Percentiles rank a stretch among this genome's conserved stretches.
phyloP scores from a whole-genome alignment of 2,329 filamentous ascomycete species.

The Talaromyces sp. region DNA sequence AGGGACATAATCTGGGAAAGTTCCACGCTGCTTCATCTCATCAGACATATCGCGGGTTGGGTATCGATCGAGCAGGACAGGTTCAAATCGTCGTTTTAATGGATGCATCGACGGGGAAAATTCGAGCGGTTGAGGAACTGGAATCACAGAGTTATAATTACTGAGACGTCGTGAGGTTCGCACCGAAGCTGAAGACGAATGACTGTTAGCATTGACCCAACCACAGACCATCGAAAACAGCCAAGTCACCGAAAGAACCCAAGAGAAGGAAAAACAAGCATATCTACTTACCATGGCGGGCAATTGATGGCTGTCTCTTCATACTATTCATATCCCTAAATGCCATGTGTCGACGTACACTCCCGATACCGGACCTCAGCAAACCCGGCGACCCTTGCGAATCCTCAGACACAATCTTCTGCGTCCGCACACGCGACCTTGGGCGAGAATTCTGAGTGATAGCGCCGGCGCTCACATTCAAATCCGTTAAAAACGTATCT shows the following conservation, averaged over 20 bases:
- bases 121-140: slow-evolving; percentile 86
- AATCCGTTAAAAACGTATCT: slow-evolving; percentile 89
- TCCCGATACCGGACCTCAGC: slow-evolving; percentile 69
- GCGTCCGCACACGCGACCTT: slow-evolving; percentile 77
- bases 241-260: neutral
- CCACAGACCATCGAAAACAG: neutral
- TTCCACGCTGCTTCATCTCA: slow-evolving; percentile 76
- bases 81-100: slow-evolving; percentile 89
- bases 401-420: slow-evolving; percentile 80
- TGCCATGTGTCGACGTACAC: slow-evolving; percentile 88
- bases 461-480: slow-evolving; percentile 83
- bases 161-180: slow-evolving; percentile 87
- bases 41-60: slow-evolving; percentile 81
- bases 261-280: neutral
- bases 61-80: slow-evolving; percentile 92
- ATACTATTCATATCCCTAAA: slow-evolving; percentile 93
- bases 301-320: slow-evolving; percentile 78
- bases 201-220: slow-evolving; percentile 14
- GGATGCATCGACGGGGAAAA: slow-evolving; percentile 93
- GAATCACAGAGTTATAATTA: slow-evolving; percentile 98
- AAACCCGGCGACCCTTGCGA: slow-evolving; percentile 43
- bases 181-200: slow-evolving; percentile 59
- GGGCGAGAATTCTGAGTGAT: slow-evolving; percentile 67
- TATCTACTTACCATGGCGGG: slow-evolving; percentile 67
- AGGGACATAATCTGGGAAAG: slow-evolving; percentile 94